Evolutionary conservation across 2,329 filamentous ascomycete species (phyloP), one percentile per base, ranked within the genome.

Genomic region (Hansfordia pulvinata): DNA sequence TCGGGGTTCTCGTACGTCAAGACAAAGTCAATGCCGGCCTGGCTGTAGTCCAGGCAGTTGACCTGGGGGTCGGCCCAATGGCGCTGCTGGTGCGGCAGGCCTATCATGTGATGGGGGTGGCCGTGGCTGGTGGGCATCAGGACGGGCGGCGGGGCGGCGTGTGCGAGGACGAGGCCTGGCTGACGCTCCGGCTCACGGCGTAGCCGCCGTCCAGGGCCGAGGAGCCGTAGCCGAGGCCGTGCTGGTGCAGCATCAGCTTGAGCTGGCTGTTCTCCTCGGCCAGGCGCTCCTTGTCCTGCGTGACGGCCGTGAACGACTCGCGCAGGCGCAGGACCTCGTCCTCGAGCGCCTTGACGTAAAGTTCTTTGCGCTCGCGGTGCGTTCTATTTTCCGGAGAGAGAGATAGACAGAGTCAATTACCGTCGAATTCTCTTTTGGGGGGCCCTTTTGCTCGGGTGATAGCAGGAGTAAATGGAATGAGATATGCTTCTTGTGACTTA

Each of bases 361-460:
- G 69, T 54, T 96, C 90, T 52, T 96, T 96, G 39, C 90, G 75
- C 56, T 96, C 90, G 30, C 90, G 84, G 53, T 98, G 90, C 11
- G 90, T 96, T 47, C 90, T 93, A 46, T 29, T 30, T 26, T 31
- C 14, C 25, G 26, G 16, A 21, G 26, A 39, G 30, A 37, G 33
- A n/a, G n/a, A n/a, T n/a, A n/a, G n/a, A 9, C 26, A 27, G 17
- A 13, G 13, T 20, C 17, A n/a, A n/a, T n/a, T n/a, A n/a, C n/a
- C n/a, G n/a, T n/a, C n/a, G n/a, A n/a, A n/a, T n/a, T n/a, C n/a
- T n/a, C n/a, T n/a, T n/a, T n/a, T n/a, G n/a, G n/a, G n/a, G n/a
- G n/a, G n/a, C n/a, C n/a, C n/a, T n/a, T n/a, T n/a, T n/a, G n/a
- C n/a, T n/a, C n/a, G n/a, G n/a, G n/a, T n/a, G n/a, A n/a, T n/a